Conservation (phyloP, 345 rosid species). For the Erucastrum elatum region DNA sequence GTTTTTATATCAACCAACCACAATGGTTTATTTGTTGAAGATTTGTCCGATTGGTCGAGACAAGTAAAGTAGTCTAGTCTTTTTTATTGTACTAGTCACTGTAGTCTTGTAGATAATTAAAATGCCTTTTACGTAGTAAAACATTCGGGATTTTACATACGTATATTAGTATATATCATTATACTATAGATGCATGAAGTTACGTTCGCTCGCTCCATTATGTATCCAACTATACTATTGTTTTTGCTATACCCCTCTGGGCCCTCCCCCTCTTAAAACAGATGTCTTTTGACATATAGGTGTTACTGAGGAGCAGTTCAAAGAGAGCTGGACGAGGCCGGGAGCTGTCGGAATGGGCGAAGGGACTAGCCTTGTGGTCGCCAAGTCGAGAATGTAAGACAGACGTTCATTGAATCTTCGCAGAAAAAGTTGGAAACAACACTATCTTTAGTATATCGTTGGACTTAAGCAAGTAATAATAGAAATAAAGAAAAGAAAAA, state of each 20-base stretch:
- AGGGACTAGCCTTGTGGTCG: constrained; percentile 57
- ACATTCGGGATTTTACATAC: neutral
- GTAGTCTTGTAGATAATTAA: too few relatives aligned
- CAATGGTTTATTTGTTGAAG: neutral
- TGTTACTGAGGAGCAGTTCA: constrained; percentile 96
- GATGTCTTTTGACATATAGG: constrained; percentile 41
- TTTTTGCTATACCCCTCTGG: neutral
- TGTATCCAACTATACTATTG: neutral
- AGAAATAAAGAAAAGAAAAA: neutral
- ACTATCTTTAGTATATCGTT: constrained; percentile 29
- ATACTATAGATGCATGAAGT: neutral
- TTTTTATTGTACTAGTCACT: neutral
- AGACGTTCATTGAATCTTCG: constrained; percentile 8
- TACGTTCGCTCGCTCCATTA: neutral
- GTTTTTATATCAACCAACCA: neutral
- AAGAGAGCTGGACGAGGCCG: constrained; percentile 77
- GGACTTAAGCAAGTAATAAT: neutral
- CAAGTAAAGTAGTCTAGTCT: neutral
- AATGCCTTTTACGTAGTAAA: neutral
- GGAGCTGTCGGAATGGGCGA: constrained; percentile 55
- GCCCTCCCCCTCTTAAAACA: neutral
- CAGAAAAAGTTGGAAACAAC: constrained; percentile 19
- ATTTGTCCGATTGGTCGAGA: neutral
- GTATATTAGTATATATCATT: neutral
- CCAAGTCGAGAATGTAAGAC: constrained; percentile 76